Conservation (phyloP, 164 flowering plant species). For the Piper longum region DNA sequence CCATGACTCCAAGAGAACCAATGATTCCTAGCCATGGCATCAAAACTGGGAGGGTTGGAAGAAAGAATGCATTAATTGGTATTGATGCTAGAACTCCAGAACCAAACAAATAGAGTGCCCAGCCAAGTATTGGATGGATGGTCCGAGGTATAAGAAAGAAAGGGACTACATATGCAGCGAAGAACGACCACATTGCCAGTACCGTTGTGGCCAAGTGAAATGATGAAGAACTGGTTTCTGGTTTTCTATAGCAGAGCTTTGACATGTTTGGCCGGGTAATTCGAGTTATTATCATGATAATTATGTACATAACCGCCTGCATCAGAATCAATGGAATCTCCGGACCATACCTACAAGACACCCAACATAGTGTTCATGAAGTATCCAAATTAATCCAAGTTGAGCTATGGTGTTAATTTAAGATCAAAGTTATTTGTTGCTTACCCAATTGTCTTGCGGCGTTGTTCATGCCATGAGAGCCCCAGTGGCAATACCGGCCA, state of each 20-base stretch:
- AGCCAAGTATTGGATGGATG: conserved; percentile 68
- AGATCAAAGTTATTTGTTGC: background rate
- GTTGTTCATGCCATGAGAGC: conserved; percentile 14
- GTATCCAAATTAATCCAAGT: background rate
- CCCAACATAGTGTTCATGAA: background rate
- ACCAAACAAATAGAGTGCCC: conserved; percentile 73
- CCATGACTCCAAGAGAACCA: conserved; percentile 74
- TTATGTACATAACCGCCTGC: conserved; percentile 41
- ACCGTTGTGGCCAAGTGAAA: conserved; percentile 38
- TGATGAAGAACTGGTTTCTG: conserved; percentile 40
- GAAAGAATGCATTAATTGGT: conserved; percentile 38
- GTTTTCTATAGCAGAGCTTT: conserved; percentile 55
- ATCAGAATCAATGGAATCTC: conserved; percentile 51
- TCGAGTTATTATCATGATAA: conserved; percentile 42
- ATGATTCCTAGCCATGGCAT: conserved; percentile 48
- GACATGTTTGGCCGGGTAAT: conserved; percentile 56
- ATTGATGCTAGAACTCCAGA: conserved; percentile 40
- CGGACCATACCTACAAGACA: conserved; percentile 37
- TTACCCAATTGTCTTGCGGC: conserved; percentile 75
- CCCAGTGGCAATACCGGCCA: no score
- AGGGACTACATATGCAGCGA: conserved; percentile 57
- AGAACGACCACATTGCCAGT: conserved; percentile 47
- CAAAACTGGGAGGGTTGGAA: conserved; percentile 54
- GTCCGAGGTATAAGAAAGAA: conserved; percentile 69
- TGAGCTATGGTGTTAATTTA: background rate